A percentile compares a stretch with the other conserved stretches of the same genome.
Conservation (phyloP, 768 basidiomycete species). For the Lentinula raphanica region DNA sequence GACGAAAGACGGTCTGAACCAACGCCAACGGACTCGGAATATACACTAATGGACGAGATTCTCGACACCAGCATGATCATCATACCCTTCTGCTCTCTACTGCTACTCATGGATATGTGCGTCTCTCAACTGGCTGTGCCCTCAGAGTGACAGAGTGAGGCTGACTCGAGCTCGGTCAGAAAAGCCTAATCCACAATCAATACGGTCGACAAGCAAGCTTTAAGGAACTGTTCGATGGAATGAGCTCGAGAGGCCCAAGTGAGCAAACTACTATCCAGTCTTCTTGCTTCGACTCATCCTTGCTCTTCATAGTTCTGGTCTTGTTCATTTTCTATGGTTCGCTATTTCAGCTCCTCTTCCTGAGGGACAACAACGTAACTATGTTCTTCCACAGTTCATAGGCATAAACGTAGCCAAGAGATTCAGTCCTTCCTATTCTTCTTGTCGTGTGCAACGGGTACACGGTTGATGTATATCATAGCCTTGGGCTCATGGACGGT, state of each 20-base stretch:
- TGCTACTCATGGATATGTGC: conserved; percentile 83
- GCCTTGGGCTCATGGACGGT: conserved; percentile 65
- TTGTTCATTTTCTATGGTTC: conserved; percentile 73
- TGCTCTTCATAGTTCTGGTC: conserved; percentile 51
- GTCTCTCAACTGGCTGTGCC: conserved; percentile 26
- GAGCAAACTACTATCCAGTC: conserved; percentile 16
- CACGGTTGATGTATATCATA: conserved; percentile 65
- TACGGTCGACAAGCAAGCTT: conserved; percentile 59
- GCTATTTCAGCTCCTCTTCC: not conserved
- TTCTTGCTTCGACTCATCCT: not conserved
- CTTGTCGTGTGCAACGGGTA: conserved; percentile 51
- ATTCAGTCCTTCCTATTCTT: conserved; percentile 57
- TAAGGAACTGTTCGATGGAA: conserved; percentile 44
- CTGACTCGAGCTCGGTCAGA: conserved; percentile 3
- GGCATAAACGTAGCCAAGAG: conserved; percentile 51
- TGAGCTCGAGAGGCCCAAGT: conserved; percentile 72
- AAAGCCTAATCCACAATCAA: conserved; percentile 73
- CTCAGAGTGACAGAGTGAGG: too few relatives aligned
- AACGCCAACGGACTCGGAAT: conserved; percentile 19
- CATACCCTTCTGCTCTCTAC: conserved; percentile 69
- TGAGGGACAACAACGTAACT: not conserved
- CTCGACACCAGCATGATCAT: conserved; percentile 61
- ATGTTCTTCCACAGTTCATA: conserved; percentile 11
- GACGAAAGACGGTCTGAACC: not conserved
- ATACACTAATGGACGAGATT: conserved; percentile 59